Base-by-base conservation (phyloP, 78 protist genomes). In the Anaeramoeba ignava region DNA sequence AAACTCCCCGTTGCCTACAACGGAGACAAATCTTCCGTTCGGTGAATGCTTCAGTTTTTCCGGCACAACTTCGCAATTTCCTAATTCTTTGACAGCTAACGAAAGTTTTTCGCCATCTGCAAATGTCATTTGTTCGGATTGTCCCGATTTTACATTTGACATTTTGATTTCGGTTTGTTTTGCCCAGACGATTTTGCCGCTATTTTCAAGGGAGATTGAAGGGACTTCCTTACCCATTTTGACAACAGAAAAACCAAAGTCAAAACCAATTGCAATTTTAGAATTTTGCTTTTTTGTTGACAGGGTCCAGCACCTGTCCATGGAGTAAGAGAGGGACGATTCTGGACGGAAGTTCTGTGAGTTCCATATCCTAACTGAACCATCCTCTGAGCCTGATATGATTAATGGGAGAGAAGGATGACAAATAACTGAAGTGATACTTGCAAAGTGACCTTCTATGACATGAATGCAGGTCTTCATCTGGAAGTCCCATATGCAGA, bases 401-500 rank as follows among this genome's bases (percentile, higher is more conserved):
- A 67, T 81, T 17, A 83, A 3, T 2, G 85, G 85, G 33, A 83
- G 67, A 3, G 38, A 2, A 41, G 85, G 85, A 41, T 83, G 85
- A 33, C 39, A 83, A 17, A 39, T 8, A 40, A 83, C 78, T 3
- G 67, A 41, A 3, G 23, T 34, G 8, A 83, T 33, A 33, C n/a
- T 39, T 33, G 36, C 41, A 3, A 41, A 31, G 54, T 83, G 85
- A 31, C 79, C 78, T 3, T 2, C 2, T n/a, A 98, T 86, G 17
- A 98, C 95, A 73, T 90, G 94, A 33, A 97, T 94, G 79, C 98
- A 93, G 2, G 96, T 79, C 81, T 96, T 94, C 40, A 80, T 90
- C 82, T 96, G 98, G 90, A 93, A 95, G 80, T 97, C 99, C 99
- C 99, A 97, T 41, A 97, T 87, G 81, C 91, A 89, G 3, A 92